Base-by-base conservation (phyloP, 495 filamentous ascomycete genomes). In the Lasiosphaeris hirsuta region DNA sequence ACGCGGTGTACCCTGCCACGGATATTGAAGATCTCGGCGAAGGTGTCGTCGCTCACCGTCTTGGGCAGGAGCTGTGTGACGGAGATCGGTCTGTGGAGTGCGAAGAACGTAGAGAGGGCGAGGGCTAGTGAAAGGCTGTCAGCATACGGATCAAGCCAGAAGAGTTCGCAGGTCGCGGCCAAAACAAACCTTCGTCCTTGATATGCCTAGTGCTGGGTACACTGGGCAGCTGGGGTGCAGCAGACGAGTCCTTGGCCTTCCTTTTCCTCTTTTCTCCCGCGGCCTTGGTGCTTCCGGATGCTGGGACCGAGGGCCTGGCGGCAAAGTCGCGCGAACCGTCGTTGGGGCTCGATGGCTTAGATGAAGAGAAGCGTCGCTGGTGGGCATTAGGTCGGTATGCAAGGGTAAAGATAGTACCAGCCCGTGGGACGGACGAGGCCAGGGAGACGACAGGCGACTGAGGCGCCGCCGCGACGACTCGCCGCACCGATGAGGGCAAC, bases 11-110 rank as follows among this genome's bases (percentile, higher is more conserved):
- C 60, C 48, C 81, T 80, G 15, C 78, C 75, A 41, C 81, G 84
- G 3, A 79, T 60, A 30, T 84, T 77, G 69, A 97, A 96, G 63
- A 96, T 90, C 38, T 85, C 77, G 55, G 89, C 85, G 67, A 96
- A 96, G 38, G 85, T 80, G 69, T 87, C 85, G 48, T 83, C 72
- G 42, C 84, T 86, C 40, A 90, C 80, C 10, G 83, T 74, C 39
- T 85, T 84, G 41, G 93, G 93, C 47, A 95, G 81, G 49, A 85
- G 82, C 59, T 85, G 82, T 30, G 89, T 92, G 63, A 96, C 81
- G 53, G 90, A 95, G 62, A 98, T 92, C 4, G 94, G 94, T 51
- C 94, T 84, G 77, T 98, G 91, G 59, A 93, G 88, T 56, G 94
- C 94, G 75, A 97, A 98, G 79, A 98, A 97, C 48, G 87, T 87